Percentiles rank a stretch among this genome's conserved stretches.
phyloP scores from a whole-genome alignment of 1,284 basidiomycete genomes.

The Apiotrichum akiyoshidainum region DNA sequence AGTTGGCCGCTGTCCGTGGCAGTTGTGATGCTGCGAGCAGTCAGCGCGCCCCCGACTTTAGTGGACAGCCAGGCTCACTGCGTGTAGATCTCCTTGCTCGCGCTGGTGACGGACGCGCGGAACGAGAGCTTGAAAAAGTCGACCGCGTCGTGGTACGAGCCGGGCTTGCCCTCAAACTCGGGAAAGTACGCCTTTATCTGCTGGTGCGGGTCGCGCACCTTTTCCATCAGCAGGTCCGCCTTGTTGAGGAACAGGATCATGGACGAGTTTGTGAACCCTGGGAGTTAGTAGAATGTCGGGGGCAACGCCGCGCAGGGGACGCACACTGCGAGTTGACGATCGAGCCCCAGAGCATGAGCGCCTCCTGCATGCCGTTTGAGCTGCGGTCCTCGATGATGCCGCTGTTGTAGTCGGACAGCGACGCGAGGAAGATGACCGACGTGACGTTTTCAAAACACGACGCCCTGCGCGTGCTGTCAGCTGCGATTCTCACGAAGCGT shows the following conservation, averaged over 20 bases:
- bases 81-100: conserved; percentile 86
- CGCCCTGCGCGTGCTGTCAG: conserved; percentile 42
- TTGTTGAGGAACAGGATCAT: conserved; percentile 91
- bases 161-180: conserved; percentile 61
- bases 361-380: conserved; percentile 98
- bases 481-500: too few relatives aligned
- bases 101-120: conserved; percentile 72
- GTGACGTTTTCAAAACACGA: conserved; percentile 88
- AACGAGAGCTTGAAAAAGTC: conserved; percentile 90
- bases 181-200: conserved; percentile 83
- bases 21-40: conserved; percentile 68
- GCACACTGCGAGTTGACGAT: conserved; percentile 72
- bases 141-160: conserved; percentile 37
- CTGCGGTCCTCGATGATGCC: conserved; percentile 91
- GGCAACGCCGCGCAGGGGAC: too few relatives aligned
- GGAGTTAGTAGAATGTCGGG: too few relatives aligned
- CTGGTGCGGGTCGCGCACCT: conserved; percentile 65
- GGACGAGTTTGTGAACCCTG: conserved; percentile 81
- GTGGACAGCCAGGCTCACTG: too few relatives aligned
- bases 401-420: conserved; percentile 91
- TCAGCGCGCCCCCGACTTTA: conserved; percentile 11
- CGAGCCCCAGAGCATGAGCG: conserved; percentile 91
- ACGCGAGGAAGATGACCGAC: conserved; percentile 88
- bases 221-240: conserved; percentile 81
- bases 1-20: conserved; percentile 91